Conservation (phyloP, 2,329 filamentous ascomycete genomes). For the Volutella citrinella region DNA sequence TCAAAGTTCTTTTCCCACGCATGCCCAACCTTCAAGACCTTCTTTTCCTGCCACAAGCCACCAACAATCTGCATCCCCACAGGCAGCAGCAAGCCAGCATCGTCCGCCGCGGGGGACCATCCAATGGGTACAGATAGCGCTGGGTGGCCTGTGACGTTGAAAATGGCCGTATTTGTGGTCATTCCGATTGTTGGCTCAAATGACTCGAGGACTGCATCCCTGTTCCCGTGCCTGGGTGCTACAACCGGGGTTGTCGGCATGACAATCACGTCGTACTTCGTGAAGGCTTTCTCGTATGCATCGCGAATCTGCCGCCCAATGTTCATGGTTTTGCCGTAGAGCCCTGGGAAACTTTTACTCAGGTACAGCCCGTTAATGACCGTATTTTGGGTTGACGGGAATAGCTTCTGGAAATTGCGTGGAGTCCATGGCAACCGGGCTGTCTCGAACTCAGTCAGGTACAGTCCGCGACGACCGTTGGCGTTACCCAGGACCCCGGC, state of each 20-base stretch:
- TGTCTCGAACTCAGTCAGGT: slow-evolving; percentile 48
- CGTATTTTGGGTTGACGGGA: slow-evolving; percentile 52
- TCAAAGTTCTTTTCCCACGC: slow-evolving; percentile 45
- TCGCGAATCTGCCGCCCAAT: slow-evolving; percentile 44
- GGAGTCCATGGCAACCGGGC: slow-evolving; percentile 44
- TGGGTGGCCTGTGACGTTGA: slow-evolving; percentile 56
- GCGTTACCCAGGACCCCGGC: slow-evolving; percentile 41
- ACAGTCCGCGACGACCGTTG: slow-evolving; percentile 45
- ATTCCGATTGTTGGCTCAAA: slow-evolving; percentile 51
- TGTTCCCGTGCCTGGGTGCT: slow-evolving; percentile 39
- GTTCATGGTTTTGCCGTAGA: slow-evolving; percentile 50
- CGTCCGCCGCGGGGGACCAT: slow-evolving; percentile 38
- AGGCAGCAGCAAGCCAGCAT: slow-evolving; percentile 38
- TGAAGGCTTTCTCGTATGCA: slow-evolving; percentile 40
- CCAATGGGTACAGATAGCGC: slow-evolving; percentile 52
- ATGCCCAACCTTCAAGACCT: slow-evolving; percentile 40
- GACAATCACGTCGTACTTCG: slow-evolving; percentile 41
- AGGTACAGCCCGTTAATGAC: slow-evolving; percentile 51
- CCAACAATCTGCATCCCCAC: slow-evolving; percentile 56
- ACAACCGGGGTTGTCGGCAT: slow-evolving; percentile 49
- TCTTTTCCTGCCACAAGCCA: slow-evolving; percentile 47
- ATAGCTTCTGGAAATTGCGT: slow-evolving; percentile 48
- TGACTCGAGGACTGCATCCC: slow-evolving; percentile 39
- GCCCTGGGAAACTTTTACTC: slow-evolving; percentile 38
- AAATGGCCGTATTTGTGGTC: slow-evolving; percentile 54